Base-by-base conservation (phyloP, 2,329 filamentous ascomycete species). In the Alternaria incomplexa region DNA sequence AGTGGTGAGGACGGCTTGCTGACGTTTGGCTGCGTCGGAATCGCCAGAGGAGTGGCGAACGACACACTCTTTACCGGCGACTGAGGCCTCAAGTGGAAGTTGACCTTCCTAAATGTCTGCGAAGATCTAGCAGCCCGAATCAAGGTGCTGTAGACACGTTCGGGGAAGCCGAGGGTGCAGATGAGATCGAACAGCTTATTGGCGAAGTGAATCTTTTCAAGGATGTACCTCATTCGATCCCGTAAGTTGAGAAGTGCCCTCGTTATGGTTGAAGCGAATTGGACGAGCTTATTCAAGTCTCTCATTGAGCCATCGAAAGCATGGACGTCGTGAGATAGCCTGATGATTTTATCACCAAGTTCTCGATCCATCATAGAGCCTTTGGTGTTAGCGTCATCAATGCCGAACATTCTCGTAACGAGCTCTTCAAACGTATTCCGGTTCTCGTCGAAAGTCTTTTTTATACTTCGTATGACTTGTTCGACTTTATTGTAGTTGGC, bases 121-220 rank as follows among this genome's bases (percentile, higher is more conserved):
- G 40, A 48, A 0, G 25, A 15, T 1, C 15, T 46, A 1, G 68
- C 64, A 6, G 62, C 47, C 4, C 65, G 53, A 0, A 69, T 8
- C 3, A 69, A 22, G 0, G 68, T 70, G 3, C 60, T 17, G 15
- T 67, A 57, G 0, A 52, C 58, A 5, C 58, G 50, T n/a, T 64
- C 44, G 0, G 65, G 64, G 6, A 63, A 67, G 1, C 63, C 63
- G 3, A 74, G 45, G 4, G 26, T 11, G 22, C 51, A 62, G 2
- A 72, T 63, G 9, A 64, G 48, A 3, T 32, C 26, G 26, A 63
- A 68, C 0, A 73, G 25, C 15, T 60, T 22, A 3, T 57, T 52
- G 1, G 64, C 45, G 25, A 72, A 68, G 0, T 11, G 15, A 6
- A 55, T 22, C 9, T 52, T 60, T 6, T 54, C 22, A 0, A 73